Percentiles rank a stretch among this genome's conserved stretches.
phyloP scores from a whole-genome alignment of 768 basidiomycete genomes.

The Paxillus ammoniavirescens region DNA sequence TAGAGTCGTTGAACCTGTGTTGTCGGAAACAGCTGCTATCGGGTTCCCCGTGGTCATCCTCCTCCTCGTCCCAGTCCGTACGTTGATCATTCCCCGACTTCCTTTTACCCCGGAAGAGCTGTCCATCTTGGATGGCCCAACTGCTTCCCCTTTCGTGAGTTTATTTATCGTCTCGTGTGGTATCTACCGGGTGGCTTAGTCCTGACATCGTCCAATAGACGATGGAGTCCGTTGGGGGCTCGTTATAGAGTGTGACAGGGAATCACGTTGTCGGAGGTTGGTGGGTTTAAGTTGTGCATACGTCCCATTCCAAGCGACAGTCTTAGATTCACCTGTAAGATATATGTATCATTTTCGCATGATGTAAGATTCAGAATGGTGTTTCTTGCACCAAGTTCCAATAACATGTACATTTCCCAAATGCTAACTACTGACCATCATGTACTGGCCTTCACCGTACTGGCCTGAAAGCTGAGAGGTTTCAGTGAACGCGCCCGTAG shows the following conservation, averaged over 20 bases:
- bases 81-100: slow-evolving; percentile 66
- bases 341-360: too few species aligned
- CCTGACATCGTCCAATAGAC: slow-evolving; percentile 26
- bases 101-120: slow-evolving; percentile 79
- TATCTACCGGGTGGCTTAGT: not conserved
- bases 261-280: too few species aligned
- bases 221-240: slow-evolving; percentile 46
- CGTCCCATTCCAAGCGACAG: too few species aligned
- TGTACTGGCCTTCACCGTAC: too few species aligned
- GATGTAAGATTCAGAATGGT: too few species aligned
- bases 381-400: too few species aligned
- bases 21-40: slow-evolving; percentile 62
- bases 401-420: too few species aligned
- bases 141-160: slow-evolving; percentile 84
- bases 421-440: too few species aligned
- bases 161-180: not conserved
- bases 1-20: not conserved
- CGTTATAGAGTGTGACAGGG: slow-evolving; percentile 3
- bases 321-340: too few species aligned
- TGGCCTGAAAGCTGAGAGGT: too few species aligned
- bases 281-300: too few species aligned
- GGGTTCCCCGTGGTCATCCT: slow-evolving; percentile 90
- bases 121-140: slow-evolving; percentile 82
- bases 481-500: too few species aligned
- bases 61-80: slow-evolving; percentile 74